These are phyloP conservation scores for Baeospora myosura DNA, from an alignment of 1,284 basidiomycete genomes.

Conservation along the genomic window DNA sequence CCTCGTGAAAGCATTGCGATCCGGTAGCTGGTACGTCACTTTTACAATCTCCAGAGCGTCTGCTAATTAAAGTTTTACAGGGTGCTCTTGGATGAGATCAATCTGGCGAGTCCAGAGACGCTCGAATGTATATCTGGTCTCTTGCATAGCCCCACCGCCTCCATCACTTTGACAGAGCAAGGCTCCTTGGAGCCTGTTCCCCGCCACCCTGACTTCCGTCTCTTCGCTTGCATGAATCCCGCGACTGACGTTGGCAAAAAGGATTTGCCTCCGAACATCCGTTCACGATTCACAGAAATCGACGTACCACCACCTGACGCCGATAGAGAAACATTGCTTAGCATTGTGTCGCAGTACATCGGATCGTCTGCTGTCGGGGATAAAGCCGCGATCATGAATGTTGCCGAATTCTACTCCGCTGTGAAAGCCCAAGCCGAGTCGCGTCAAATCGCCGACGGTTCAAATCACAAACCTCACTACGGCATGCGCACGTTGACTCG, in stretches of 20 bases:
- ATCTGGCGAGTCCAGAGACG: conserved; percentile 91
- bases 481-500: conserved; percentile 95
- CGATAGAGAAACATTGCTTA: conserved; percentile 85
- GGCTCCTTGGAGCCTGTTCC: conserved; percentile 87
- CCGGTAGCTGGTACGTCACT: conserved; percentile 81
- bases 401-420: conserved; percentile 85
- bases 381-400: conserved; percentile 81
- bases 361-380: conserved; percentile 81
- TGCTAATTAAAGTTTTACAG: conserved; percentile 30
- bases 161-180: conserved; percentile 90
- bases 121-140: conserved; percentile 88
- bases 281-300: conserved; percentile 91
- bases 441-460: conserved; percentile 89
- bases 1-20: conserved; percentile 83
- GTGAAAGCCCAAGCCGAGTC: conserved; percentile 76
- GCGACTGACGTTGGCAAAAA: conserved; percentile 99
- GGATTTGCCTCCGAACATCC: conserved; percentile 86
- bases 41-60: conserved; percentile 4
- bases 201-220: conserved; percentile 90
- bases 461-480: conserved; percentile 93
- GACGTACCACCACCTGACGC: conserved; percentile 92
- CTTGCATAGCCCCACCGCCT: conserved; percentile 79
- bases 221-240: conserved; percentile 99
- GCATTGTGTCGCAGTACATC: conserved; percentile 88
- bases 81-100: conserved; percentile 95